Percentiles rank a stretch among this genome's conserved stretches.
These are phyloP conservation scores for Mycena chlorophos DNA, from an alignment of 768 basidiomycete genomes.

Conservation along the genomic window DNA sequence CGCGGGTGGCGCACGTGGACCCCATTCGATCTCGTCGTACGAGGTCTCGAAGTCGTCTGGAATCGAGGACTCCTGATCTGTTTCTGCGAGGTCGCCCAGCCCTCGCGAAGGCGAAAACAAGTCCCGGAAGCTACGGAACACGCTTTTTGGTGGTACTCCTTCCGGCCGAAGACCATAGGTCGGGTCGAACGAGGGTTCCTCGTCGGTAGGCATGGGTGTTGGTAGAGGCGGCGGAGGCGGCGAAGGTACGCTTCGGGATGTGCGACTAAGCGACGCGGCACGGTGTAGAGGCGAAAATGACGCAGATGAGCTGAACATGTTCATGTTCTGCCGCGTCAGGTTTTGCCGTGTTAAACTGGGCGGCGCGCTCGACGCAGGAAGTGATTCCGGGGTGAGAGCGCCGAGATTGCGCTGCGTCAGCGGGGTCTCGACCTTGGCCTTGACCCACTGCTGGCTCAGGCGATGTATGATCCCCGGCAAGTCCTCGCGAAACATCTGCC, in stretches of 20 bases:
- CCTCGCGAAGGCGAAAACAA: conserved; percentile 69
- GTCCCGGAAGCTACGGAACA: conserved; percentile 75
- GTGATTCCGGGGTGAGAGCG: conserved; percentile 5
- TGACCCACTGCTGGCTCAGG: conserved; percentile 94
- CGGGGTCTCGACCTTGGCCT: conserved; percentile 76
- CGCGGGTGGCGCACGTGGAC: conserved; percentile 37
- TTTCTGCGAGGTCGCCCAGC: conserved; percentile 80
- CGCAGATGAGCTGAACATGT: conserved; percentile 12
- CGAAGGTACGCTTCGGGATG: conserved; percentile 19
- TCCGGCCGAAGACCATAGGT: conserved; percentile 96
- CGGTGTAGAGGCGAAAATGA: conserved; percentile 10
- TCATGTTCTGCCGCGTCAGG: conserved; percentile 22
- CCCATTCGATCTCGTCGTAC: conserved; percentile 74
- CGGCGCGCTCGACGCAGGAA: conserved; percentile 9
- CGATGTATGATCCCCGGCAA: conserved; percentile 95
- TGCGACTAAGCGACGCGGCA: conserved; percentile 19
- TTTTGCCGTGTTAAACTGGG: conserved; percentile 23
- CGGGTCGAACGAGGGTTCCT: conserved; percentile 65
- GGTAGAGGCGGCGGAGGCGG: conserved; percentile 34
- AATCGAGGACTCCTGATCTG: conserved; percentile 42
- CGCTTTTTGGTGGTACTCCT: conserved; percentile 80
- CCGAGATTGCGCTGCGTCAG: conserved; percentile 13
- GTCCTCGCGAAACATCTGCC: conserved; percentile 98
- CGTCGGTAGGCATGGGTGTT: conserved; percentile 58
- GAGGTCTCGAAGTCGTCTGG: conserved; percentile 44